These are phyloP conservation scores for Cardiospermum halicacabum DNA, from an alignment of 345 rosid genomes.

Conservation along the genomic window DNA sequence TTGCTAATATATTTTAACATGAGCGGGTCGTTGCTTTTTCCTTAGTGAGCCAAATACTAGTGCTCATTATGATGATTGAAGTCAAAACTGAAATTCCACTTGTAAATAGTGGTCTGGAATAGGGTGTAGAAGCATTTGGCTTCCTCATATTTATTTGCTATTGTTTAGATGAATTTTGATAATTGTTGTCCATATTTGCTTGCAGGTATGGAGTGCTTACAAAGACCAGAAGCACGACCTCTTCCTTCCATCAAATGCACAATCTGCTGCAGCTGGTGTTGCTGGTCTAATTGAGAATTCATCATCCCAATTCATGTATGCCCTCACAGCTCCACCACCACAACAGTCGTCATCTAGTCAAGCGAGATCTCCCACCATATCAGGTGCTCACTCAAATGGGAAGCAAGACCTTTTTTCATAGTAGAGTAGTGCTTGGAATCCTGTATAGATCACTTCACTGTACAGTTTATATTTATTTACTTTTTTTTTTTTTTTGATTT, in stretches of 20 bases:
- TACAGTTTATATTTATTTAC: too few species aligned
- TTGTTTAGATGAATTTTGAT: not conserved
- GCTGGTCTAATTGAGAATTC: constrained; percentile 94
- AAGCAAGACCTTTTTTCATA: constrained; percentile 26
- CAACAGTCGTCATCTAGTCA: constrained; percentile 34
- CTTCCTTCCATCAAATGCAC: constrained; percentile 90
- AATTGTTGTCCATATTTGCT: not conserved
- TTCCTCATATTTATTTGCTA: too few species aligned
- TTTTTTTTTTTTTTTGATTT: too few species aligned
- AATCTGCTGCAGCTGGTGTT: constrained; percentile 90
- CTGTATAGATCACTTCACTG: too few species aligned
- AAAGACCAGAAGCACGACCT: constrained; percentile 98
- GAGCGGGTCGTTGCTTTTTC: not conserved
- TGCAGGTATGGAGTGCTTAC: constrained; percentile 92
- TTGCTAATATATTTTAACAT: not conserved
- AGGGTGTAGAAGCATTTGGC: too few species aligned
- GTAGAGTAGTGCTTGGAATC: too few species aligned
- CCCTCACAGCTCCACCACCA: constrained; percentile 78
- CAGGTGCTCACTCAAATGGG: constrained; percentile 33
- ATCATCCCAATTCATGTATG: constrained; percentile 68
- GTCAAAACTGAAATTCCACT: not conserved
- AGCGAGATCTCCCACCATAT: constrained; percentile 27
- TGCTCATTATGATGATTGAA: not conserved
- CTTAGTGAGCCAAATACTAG: not conserved
- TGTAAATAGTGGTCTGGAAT: too few species aligned